Conservation (phyloP, 495 filamentous ascomycete genomes). For the Penicillium longicatenatum region DNA sequence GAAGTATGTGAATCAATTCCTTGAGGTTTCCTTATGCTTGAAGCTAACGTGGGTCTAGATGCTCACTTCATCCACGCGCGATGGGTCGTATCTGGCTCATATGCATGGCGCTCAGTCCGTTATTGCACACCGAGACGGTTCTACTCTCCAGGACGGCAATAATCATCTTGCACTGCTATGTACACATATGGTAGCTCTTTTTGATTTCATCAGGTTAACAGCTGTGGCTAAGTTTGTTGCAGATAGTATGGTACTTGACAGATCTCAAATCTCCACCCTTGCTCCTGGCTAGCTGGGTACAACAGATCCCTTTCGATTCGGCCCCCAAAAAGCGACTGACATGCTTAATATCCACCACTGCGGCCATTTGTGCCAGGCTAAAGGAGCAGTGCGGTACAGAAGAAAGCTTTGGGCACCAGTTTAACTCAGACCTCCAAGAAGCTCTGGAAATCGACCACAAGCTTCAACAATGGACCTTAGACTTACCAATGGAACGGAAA, state of each 20-base stretch:
- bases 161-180: conserved; percentile 12
- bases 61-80: conserved; percentile 12
- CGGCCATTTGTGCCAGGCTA: conserved; percentile 1
- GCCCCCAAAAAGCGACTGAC: conserved; percentile 5
- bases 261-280: conserved; percentile 4
- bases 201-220: neutral
- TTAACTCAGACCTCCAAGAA: neutral
- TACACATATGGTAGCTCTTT: conserved; percentile 12
- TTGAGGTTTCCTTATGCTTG: neutral
- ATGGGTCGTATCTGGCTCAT: conserved; percentile 18
- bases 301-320: conserved; percentile 13
- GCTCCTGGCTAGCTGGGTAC: conserved; percentile 7
- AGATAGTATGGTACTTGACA: conserved; percentile 12
- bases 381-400: neutral
- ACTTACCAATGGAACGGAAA: conserved; percentile 2
- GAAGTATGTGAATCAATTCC: conserved; percentile 7
- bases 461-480: neutral
- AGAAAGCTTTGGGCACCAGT: too few species aligned
- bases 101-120: conserved; percentile 18
- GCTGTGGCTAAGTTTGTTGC: neutral
- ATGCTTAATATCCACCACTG: neutral
- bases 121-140: conserved; percentile 10
- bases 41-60: conserved; percentile 3
- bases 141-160: conserved; percentile 6
- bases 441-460: neutral